Base-by-base conservation (phyloP, 345 rosid genomes). In the Chamaenerion angustifolium region DNA sequence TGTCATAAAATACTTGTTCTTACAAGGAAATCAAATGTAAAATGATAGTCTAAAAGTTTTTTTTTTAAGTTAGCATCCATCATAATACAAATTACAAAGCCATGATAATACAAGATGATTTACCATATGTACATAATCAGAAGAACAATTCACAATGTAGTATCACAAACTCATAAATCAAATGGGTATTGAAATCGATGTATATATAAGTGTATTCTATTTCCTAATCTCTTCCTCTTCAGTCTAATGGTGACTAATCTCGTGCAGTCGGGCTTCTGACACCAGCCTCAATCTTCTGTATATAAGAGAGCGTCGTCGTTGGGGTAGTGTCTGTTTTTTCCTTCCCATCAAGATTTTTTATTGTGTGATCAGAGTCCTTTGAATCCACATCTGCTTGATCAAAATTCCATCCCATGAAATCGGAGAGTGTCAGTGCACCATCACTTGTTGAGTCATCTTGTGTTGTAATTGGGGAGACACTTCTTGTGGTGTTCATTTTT, bases 211-310 rank as follows among this genome's bases (percentile, higher is more conserved):
- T 31, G 37, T 4, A 31, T 31, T 31, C 37, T 31, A 31, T 31
- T 31, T 31, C n/a, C n/a, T n/a, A n/a, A n/a, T n/a, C 37, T 31
- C 37, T 31, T 31, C 10, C 3, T 31, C 37, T 31, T 31, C 0
- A 31, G 11, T 27, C 27, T 31, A 6, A 21, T 52, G 11, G 40
- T 42, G 45, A n/a, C 71, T 55, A 79, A 62, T 79, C 80, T 42
- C 83, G 77, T 1, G 87, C 64, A 0, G 83, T 81, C 1, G 94
- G 96, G 62, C 94, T 83, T 71, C 88, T 72, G 64, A 77, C 31
- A 18, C 71, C 67, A 18, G 78, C 48, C 1, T 88, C 90, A 50
- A 83, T 78, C 55, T 55, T 61, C 25, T 61, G 59, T 49, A 54
- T 43, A 62, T 86, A 83, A 42, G 89, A 80, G 52, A 61, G 48